Conservation (phyloP, 2,329 filamentous ascomycete species). For the Calonectria pseudoturangicola region DNA sequence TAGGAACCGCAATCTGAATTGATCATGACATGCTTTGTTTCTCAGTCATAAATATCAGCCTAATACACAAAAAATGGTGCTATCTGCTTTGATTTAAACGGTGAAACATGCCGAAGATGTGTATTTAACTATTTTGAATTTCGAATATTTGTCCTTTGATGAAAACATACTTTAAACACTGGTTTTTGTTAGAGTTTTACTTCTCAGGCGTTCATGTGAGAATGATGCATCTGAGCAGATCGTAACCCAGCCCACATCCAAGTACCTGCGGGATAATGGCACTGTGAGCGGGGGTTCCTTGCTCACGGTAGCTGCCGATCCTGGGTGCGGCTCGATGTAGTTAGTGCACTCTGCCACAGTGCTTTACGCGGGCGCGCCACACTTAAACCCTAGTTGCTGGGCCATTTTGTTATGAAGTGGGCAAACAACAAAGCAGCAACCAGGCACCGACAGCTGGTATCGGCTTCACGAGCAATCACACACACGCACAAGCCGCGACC, state of each 20-base stretch:
- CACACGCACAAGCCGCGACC: slow-evolving; percentile 40
- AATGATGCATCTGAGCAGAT: not conserved
- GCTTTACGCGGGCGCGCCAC: slow-evolving; percentile 45
- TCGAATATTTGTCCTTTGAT: too few species aligned
- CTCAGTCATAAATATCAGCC: too few species aligned
- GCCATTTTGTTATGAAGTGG: slow-evolving; percentile 53
- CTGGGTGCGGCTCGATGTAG: slow-evolving; percentile 13
- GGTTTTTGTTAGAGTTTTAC: not conserved
- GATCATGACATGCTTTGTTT: not conserved
- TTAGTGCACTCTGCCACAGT: slow-evolving; percentile 43
- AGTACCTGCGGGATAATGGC: slow-evolving; percentile 23
- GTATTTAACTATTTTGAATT: too few species aligned
- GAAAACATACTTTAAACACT: not conserved
- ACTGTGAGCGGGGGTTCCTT: slow-evolving; percentile 33
- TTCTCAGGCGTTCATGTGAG: not conserved
- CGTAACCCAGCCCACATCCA: not conserved
- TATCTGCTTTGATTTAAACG: not conserved
- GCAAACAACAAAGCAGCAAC: slow-evolving; percentile 40
- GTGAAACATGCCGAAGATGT: too few species aligned
- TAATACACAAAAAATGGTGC: too few species aligned
- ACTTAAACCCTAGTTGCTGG: slow-evolving; percentile 49
- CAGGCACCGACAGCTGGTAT: slow-evolving; percentile 32
- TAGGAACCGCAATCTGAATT: not conserved
- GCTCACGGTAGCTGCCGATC: slow-evolving; percentile 21
- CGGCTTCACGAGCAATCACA: slow-evolving; percentile 45